Percentiles rank a stretch among this genome's conserved stretches.
These are phyloP conservation scores for Candida pseudoglaebosa DNA, from an alignment of 805 yeast species.

Conservation along the genomic window DNA sequence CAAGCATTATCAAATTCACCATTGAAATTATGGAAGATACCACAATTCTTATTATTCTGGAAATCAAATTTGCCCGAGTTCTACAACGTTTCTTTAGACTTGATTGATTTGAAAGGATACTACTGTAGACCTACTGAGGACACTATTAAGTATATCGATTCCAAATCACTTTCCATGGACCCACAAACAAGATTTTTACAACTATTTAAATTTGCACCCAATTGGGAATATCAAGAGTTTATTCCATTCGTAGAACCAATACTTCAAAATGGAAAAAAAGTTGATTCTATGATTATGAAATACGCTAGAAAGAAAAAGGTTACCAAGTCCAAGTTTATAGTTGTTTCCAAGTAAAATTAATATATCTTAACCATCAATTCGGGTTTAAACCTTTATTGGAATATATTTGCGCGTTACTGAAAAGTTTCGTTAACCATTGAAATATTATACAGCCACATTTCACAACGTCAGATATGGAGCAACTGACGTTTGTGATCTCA, in stretches of 20 bases:
- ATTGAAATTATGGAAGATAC: slow-evolving; percentile 23
- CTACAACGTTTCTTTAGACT: slow-evolving; percentile 56
- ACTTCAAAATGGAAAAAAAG: slow-evolving; percentile 33
- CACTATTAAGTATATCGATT: slow-evolving; percentile 52
- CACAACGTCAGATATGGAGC: slow-evolving; percentile 3
- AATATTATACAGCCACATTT: background rate
- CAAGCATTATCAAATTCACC: slow-evolving; percentile 34
- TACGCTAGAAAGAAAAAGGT: slow-evolving; percentile 32
- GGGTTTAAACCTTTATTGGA: background rate
- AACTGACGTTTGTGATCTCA: slow-evolving; percentile 5
- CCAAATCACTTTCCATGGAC: slow-evolving; percentile 40
- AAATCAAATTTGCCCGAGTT: slow-evolving; percentile 60
- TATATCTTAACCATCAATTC: no score
- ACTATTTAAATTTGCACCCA: slow-evolving; percentile 25
- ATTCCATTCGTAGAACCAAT: slow-evolving; percentile 28
- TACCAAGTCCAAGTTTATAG: slow-evolving; percentile 28
- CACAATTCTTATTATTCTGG: slow-evolving; percentile 64
- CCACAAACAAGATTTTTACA: slow-evolving; percentile 24
- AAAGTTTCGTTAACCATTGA: no score
- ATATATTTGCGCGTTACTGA: background rate
- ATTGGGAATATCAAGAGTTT: slow-evolving; percentile 40
- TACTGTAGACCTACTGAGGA: slow-evolving; percentile 45
- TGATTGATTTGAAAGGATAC: slow-evolving; percentile 52
- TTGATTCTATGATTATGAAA: slow-evolving; percentile 35
- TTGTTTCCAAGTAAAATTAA: slow-evolving; percentile 23